A percentile compares a stretch with the other conserved stretches of the same genome.
Conservation (phyloP, 495 filamentous ascomycete genomes). For the Tuber calosporum region DNA sequence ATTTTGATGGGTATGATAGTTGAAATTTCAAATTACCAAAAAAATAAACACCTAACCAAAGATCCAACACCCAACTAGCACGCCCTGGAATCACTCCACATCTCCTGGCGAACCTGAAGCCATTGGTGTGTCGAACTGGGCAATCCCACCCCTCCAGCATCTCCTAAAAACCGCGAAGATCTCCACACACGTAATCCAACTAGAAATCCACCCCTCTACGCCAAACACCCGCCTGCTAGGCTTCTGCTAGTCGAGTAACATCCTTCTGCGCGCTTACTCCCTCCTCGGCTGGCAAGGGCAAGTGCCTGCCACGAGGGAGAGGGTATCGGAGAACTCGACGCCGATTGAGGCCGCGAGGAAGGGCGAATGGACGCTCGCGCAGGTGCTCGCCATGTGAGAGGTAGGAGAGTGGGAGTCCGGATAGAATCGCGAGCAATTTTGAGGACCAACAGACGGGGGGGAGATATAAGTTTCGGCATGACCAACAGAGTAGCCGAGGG, state of each 20-base stretch:
- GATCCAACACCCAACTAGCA: constrained; percentile 50
- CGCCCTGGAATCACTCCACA: constrained; percentile 53
- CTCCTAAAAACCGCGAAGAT: constrained; percentile 42
- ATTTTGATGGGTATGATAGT: constrained; percentile 40
- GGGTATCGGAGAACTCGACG: constrained; percentile 53
- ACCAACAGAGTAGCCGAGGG: constrained; percentile 56
- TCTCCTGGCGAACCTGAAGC: constrained; percentile 52
- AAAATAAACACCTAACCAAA: constrained; percentile 53
- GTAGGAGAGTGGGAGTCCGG: constrained; percentile 45
- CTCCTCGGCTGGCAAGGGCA: constrained; percentile 57
- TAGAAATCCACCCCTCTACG: constrained; percentile 59
- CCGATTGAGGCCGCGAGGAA: constrained; percentile 45
- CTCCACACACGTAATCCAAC: constrained; percentile 51
- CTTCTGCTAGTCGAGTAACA: constrained; percentile 46
- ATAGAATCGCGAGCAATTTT: constrained; percentile 43
- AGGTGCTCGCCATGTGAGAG: constrained; percentile 45
- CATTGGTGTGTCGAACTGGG: constrained; percentile 56
- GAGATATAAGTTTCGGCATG: constrained; percentile 52
- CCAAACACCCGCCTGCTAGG: constrained; percentile 47
- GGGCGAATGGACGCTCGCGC: constrained; percentile 43
- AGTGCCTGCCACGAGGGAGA: constrained; percentile 60
- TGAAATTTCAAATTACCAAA: constrained; percentile 45
- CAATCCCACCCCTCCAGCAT: constrained; percentile 44
- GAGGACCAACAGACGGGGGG: constrained; percentile 42
- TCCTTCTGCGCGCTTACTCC: constrained; percentile 52